phyloP scores from a whole-genome alignment of 495 filamentous ascomycete genomes.

The Penicillium daleae region DNA sequence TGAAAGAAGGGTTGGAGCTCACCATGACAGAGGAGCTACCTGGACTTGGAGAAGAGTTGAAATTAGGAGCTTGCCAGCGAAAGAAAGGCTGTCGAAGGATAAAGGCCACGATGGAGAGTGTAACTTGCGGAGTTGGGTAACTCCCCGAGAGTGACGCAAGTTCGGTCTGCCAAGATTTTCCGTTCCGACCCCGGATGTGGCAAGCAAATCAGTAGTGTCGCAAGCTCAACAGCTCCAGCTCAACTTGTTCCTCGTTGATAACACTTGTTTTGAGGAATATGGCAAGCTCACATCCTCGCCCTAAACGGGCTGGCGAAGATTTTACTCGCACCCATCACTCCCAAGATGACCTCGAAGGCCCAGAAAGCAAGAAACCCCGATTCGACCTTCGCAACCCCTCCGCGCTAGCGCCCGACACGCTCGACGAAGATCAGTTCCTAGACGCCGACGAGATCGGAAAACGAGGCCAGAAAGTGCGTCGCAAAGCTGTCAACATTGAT shows the following conservation, averaged over 20 bases:
- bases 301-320: constrained; percentile 80
- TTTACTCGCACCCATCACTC: constrained; percentile 73
- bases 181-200: constrained; percentile 47
- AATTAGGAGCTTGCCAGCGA: constrained; percentile 5
- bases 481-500: constrained; percentile 91
- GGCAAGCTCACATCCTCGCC: constrained; percentile 69
- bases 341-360: constrained; percentile 51
- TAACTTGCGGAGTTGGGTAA: constrained; percentile 1
- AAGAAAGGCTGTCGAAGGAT: background rate
- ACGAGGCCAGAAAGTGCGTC: constrained; percentile 75
- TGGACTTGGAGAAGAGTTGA: constrained; percentile 8
- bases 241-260: background rate
- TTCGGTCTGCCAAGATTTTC: constrained; percentile 49
- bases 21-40: constrained; percentile 31
- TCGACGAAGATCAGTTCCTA: constrained; percentile 78
- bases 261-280: constrained; percentile 40
- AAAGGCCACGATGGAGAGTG: constrained; percentile 1
- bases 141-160: constrained; percentile 47
- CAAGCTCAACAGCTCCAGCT: constrained; percentile 11
- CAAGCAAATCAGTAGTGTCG: constrained; percentile 22
- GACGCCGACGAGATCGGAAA: constrained; percentile 93
- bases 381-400: constrained; percentile 97
- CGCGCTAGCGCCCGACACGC: constrained; percentile 76
- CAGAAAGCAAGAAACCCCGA: constrained; percentile 77
- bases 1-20: constrained; percentile 5